phyloP scores from a whole-genome alignment of 2,329 filamentous ascomycete species.

The Alternaria solani region DNA sequence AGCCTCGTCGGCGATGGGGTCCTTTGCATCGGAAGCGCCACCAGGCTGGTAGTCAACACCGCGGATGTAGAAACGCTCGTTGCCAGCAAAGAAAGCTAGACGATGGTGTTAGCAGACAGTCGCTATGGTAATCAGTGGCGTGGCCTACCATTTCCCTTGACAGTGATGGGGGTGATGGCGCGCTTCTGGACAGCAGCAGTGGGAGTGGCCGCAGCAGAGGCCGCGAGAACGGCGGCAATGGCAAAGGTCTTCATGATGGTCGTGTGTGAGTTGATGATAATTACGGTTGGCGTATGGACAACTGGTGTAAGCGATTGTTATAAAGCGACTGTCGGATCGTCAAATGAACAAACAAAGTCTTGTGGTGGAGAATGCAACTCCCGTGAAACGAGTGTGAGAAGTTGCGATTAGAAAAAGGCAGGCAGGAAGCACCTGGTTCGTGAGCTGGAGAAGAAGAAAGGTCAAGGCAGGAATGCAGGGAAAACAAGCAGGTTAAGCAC shows the following conservation, averaged over 20 bases:
- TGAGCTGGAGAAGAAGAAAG: constrained; percentile 1
- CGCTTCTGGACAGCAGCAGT: constrained; percentile 48
- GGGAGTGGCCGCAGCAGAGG: constrained; percentile 56
- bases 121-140: neutral
- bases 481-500: constrained; percentile 9
- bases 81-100: constrained; percentile 67
- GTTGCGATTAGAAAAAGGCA: constrained; percentile 14
- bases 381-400: constrained; percentile 24
- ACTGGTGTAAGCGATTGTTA: constrained; percentile 1
- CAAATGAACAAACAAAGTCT: constrained; percentile 9
- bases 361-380: constrained; percentile 9
- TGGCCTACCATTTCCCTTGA: constrained; percentile 67
- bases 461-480: neutral
- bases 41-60: constrained; percentile 73
- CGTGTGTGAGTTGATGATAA: constrained; percentile 16
- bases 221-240: constrained; percentile 57
- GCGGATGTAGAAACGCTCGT: constrained; percentile 67
- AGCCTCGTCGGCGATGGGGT: constrained; percentile 76
- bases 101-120: constrained; percentile 32
- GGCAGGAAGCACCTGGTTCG: constrained; percentile 3
- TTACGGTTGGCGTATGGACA: constrained; percentile 9
- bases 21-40: constrained; percentile 68
- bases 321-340: neutral
- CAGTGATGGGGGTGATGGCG: constrained; percentile 63
- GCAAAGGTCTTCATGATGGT: constrained; percentile 62